These are phyloP conservation scores for Blastocystis sp. DNA, from an alignment of 352 stramenopile species.

Conservation along the genomic window DNA sequence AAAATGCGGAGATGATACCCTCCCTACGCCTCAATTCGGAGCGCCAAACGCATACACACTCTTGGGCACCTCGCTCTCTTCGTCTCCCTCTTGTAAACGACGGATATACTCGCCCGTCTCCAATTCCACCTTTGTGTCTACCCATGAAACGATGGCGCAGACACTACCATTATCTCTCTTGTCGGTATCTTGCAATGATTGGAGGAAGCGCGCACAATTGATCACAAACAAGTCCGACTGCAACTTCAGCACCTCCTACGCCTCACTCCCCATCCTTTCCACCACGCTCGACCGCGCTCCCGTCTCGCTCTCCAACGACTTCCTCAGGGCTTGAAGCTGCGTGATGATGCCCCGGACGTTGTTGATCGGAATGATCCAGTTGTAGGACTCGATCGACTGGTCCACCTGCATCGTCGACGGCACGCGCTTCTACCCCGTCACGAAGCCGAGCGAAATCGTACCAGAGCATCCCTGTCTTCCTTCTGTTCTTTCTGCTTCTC, in stretches of 20 bases:
- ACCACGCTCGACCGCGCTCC: not conserved
- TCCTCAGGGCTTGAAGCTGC: slow-evolving; percentile 2
- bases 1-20: not conserved
- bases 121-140: not conserved
- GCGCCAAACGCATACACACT: not conserved
- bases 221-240: not conserved
- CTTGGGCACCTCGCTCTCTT: not conserved
- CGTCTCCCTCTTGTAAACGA: not conserved
- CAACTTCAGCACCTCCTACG: not conserved
- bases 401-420: not conserved
- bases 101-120: not conserved
- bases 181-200: not conserved
- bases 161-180: not conserved
- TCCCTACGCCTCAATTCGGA: not conserved
- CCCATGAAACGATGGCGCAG: not conserved
- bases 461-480: not conserved
- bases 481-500: not conserved
- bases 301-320: not conserved
- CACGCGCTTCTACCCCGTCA: not conserved
- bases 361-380: slow-evolving; percentile 40
- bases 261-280: not conserved
- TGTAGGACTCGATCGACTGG: slow-evolving; percentile 44
- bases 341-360: slow-evolving; percentile 28
- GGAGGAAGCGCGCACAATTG: not conserved
- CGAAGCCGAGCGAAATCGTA: not conserved